These are phyloP conservation scores for Epichloe sibirici DNA, from an alignment of 2,329 filamentous ascomycete genomes.

Conservation along the genomic window DNA sequence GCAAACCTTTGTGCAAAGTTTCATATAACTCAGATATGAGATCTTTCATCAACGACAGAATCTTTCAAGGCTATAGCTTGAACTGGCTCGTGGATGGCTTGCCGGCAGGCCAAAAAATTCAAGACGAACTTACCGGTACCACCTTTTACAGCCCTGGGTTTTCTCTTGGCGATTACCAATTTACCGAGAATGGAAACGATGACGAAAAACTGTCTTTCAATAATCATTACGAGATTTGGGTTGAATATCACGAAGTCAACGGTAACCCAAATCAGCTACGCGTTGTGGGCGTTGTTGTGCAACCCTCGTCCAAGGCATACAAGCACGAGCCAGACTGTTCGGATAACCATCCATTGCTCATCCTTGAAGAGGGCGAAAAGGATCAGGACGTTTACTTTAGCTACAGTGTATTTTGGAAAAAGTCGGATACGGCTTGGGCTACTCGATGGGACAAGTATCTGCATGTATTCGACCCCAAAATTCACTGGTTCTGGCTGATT, in stretches of 20 bases:
- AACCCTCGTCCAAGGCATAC: constrained; percentile 61
- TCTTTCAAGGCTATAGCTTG: constrained; percentile 76
- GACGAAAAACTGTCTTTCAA: constrained; percentile 55
- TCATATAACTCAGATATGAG: constrained; percentile 53
- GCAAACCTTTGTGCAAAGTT: constrained; percentile 64
- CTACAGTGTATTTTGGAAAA: constrained; percentile 83
- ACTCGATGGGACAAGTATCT: constrained; percentile 98
- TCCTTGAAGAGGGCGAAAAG: constrained; percentile 43
- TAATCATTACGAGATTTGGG: constrained; percentile 89
- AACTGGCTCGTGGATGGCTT: constrained; percentile 95
- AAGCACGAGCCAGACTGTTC: constrained; percentile 51
- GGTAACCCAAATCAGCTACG: constrained; percentile 57
- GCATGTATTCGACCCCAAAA: constrained; percentile 93
- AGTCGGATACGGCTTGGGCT: constrained; percentile 79
- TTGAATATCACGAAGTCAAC: constrained; percentile 81
- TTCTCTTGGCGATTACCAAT: constrained; percentile 16
- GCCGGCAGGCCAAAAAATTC: constrained; percentile 77
- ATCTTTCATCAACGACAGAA: constrained; percentile 70
- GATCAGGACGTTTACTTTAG: constrained; percentile 65
- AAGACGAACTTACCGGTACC: constrained; percentile 62
- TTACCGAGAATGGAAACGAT: constrained; percentile 49
- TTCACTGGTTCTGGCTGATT: constrained; percentile 97
- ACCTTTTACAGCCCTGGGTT: constrained; percentile 91
- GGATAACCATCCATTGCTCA: constrained; percentile 41
- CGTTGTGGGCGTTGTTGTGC: constrained; percentile 84